These are phyloP conservation scores for Kondoa malvinella DNA, from an alignment of 768 basidiomycete species.

Conservation along the genomic window DNA sequence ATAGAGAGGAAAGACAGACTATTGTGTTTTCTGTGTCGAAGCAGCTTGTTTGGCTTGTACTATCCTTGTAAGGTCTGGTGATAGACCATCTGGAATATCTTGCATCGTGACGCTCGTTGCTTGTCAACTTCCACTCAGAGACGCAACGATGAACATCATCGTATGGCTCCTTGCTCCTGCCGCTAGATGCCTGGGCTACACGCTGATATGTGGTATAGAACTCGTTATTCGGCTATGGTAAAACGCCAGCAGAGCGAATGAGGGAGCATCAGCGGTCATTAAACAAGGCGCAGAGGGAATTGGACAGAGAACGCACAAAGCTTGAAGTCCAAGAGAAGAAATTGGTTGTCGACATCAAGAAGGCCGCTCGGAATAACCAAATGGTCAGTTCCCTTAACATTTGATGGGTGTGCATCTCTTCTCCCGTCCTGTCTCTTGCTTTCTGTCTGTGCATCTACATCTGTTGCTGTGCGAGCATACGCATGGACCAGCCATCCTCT, in stretches of 20 bases:
- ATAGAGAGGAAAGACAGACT: not conserved
- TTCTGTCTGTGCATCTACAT: not conserved
- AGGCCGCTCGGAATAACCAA: slow-evolving; percentile 85
- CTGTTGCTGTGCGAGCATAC: not conserved
- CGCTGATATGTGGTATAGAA: not conserved
- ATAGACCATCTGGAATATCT: not conserved
- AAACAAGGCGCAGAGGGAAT: slow-evolving; percentile 91
- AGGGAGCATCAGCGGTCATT: slow-evolving; percentile 92
- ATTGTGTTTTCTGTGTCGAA: not conserved
- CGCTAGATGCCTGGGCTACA: not conserved
- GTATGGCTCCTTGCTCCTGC: not conserved
- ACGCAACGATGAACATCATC: not conserved
- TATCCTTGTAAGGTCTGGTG: not conserved
- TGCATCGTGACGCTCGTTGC: not conserved
- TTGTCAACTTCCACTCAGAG: not conserved
- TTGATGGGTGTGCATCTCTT: not conserved
- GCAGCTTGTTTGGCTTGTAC: not conserved
- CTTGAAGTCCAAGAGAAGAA: slow-evolving; percentile 96
- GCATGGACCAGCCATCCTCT: no score
- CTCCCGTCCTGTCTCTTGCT: not conserved
- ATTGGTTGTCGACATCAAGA: slow-evolving; percentile 71
- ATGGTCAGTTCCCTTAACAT: slow-evolving; percentile 43
- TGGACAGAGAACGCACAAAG: slow-evolving; percentile 84
- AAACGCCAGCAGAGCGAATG: slow-evolving; percentile 83
- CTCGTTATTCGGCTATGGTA: not conserved